Conservation (phyloP, 192 early-diverging fungal genomes). For the Coemansia sp. region DNA sequence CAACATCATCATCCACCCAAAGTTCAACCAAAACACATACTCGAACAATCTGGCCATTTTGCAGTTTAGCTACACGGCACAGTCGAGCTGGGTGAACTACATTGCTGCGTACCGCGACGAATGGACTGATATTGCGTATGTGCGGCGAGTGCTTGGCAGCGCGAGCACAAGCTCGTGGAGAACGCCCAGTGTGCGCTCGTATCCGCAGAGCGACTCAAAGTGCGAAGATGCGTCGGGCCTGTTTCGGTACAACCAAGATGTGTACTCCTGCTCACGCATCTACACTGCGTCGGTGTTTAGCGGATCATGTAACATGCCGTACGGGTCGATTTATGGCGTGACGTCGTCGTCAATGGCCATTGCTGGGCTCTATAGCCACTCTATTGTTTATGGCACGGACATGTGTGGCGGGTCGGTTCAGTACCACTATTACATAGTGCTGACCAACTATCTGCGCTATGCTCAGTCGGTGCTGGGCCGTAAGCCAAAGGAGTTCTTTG, state of each 20-base stretch:
- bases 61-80: slow-evolving; percentile 15
- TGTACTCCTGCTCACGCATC: slow-evolving; percentile 12
- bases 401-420: slow-evolving; percentile 11
- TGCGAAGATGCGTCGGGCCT: slow-evolving; percentile 12
- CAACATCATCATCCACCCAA: slow-evolving; percentile 15
- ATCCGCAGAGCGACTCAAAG: neutral
- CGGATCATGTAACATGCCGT: slow-evolving; percentile 20
- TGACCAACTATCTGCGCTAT: slow-evolving; percentile 17
- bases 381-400: slow-evolving; percentile 9
- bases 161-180: slow-evolving; percentile 5
- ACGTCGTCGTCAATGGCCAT: slow-evolving; percentile 10
- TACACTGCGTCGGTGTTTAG: slow-evolving; percentile 5
- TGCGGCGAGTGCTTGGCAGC: slow-evolving; percentile 6
- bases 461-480: slow-evolving; percentile 16
- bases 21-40: neutral
- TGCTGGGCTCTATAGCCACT: slow-evolving; percentile 26
- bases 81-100: slow-evolving; percentile 19
- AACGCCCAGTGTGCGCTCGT: slow-evolving; percentile 3
- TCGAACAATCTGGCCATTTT: slow-evolving; percentile 31
- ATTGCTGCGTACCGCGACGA: slow-evolving; percentile 23
- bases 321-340: slow-evolving; percentile 25
- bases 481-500: slow-evolving; percentile 15
- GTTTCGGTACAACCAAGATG: slow-evolving; percentile 13
- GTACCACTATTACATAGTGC: slow-evolving; percentile 19
- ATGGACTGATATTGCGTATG: slow-evolving; percentile 18